Percentiles rank a stretch among this genome's conserved stretches.
Evolutionary conservation across 805 yeast genomes (phyloP).

Genomic region (Candida ipomoeae): DNA sequence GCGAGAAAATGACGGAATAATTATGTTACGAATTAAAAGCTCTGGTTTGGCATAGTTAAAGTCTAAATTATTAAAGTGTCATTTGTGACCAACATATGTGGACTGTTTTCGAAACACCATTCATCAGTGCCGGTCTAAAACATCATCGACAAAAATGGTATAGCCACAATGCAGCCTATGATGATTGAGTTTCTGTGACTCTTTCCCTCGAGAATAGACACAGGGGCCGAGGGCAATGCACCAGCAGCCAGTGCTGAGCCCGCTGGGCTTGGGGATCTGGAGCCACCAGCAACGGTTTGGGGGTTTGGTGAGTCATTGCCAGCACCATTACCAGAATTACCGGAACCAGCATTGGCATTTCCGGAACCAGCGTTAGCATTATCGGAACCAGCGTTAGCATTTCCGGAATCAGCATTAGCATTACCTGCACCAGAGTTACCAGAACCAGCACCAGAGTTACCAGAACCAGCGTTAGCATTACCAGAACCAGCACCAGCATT

Average conservation of each 20-base stretch:
- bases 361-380: too few relatives aligned
- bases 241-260: neutral
- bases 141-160: neutral
- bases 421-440: too few relatives aligned
- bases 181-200: neutral
- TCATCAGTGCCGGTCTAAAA: neutral
- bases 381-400: too few relatives aligned
- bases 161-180: neutral
- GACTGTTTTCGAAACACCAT: neutral
- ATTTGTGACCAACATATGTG: neutral
- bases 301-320: neutral
- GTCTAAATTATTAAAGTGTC: too few relatives aligned
- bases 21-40: neutral
- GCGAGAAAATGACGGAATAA: too few relatives aligned
- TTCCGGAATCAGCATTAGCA: too few relatives aligned
- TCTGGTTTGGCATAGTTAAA: too few relatives aligned
- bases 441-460: too few relatives aligned
- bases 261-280: neutral
- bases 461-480: too few relatives aligned
- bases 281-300: neutral
- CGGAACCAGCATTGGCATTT: neutral
- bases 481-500: too few relatives aligned
- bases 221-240: neutral
- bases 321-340: neutral
- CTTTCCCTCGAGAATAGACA: neutral